Base-by-base conservation (phyloP, 129 eudicot species). In the Centrapalus pauciflorus region DNA sequence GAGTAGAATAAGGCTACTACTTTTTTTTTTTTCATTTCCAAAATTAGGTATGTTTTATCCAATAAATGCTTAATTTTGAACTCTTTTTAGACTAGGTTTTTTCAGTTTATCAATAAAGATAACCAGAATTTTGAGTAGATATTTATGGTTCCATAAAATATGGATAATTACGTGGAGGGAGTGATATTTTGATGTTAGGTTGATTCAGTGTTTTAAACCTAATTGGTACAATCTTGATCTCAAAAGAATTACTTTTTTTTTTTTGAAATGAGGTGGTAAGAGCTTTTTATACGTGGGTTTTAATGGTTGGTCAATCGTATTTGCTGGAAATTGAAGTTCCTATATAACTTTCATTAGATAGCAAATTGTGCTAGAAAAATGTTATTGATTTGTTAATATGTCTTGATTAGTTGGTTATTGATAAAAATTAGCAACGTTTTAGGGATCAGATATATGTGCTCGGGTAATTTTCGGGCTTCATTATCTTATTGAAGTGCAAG, bases 1-100 rank as follows among this genome's bases (percentile, higher is more conserved):
- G 7, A 29, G 13, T 58, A 0, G 46, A 19, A 7, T 30, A 2
- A 20, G 7, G 24, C 29, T 4, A 7, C 11, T 13, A 4, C 27
- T 55, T 24, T 30, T 13, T 26, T 7, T 41, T 40, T 25, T 20
- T 4, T 26, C 29, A 1, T 26, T 17, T 29, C 48, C 16, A 21
- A n/a, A 30, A 52, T 68, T 52, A 7, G 35, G 54, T 35, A 25
- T 27, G 1, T 21, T 33, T 33, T 20, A 24, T 45, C 17, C 7
- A 45, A 58, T 70, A 16, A 35, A 35, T 49, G 69, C 7, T 35
- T 12, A 61, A 59, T 60, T 54, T 13, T 34, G 43, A 6, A 54
- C 11, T 51, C 0, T 46, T 35, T 72, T 30, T 52, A 12, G 65
- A 27, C 27, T 63, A 37, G 70, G 37, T 7, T 71, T 57, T 64